Conservation (phyloP, 2,329 filamentous ascomycete species). For the Fusarium irregulare region DNA sequence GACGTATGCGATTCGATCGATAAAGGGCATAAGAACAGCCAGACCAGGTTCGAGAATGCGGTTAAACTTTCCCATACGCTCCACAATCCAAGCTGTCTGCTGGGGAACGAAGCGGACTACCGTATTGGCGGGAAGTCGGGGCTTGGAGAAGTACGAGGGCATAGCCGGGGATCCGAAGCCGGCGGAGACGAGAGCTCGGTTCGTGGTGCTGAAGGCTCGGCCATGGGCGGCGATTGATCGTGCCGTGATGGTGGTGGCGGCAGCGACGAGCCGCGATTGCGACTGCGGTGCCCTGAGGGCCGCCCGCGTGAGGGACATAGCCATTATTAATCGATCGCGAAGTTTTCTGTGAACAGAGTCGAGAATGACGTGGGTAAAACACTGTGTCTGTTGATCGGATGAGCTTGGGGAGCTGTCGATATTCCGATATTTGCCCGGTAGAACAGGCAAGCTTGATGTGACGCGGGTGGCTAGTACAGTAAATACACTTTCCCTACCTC, state of each 20-base stretch:
- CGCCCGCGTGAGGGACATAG: constrained; percentile 48
- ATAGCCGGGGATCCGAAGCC: constrained; percentile 52
- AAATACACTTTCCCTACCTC: not conserved
- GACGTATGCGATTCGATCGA: constrained; percentile 97
- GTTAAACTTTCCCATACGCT: constrained; percentile 98
- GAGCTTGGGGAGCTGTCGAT: constrained; percentile 29
- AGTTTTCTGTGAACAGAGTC: constrained; percentile 17
- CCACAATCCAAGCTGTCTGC: constrained; percentile 99
- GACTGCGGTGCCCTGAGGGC: constrained; percentile 44
- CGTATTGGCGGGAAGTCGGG: constrained; percentile 87
- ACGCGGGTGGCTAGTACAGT: constrained; percentile 22
- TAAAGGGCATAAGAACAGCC: constrained; percentile 86
- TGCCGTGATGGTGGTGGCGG: constrained; percentile 32
- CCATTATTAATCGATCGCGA: constrained; percentile 40
- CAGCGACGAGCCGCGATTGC: constrained; percentile 38
- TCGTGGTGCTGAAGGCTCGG: constrained; percentile 50
- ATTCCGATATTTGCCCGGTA: constrained; percentile 34
- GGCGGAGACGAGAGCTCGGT: constrained; percentile 49
- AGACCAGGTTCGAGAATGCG: constrained; percentile 92
- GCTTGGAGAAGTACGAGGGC: constrained; percentile 83
- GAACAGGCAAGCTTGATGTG: constrained; percentile 19
- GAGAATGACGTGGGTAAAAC: constrained; percentile 44
- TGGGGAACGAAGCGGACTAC: constrained; percentile 98
- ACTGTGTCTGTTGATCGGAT: constrained; percentile 9
- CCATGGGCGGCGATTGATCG: constrained; percentile 31